phyloP scores from a whole-genome alignment of 441 rosid species.

The Pelargonium myrrhifolium region DNA sequence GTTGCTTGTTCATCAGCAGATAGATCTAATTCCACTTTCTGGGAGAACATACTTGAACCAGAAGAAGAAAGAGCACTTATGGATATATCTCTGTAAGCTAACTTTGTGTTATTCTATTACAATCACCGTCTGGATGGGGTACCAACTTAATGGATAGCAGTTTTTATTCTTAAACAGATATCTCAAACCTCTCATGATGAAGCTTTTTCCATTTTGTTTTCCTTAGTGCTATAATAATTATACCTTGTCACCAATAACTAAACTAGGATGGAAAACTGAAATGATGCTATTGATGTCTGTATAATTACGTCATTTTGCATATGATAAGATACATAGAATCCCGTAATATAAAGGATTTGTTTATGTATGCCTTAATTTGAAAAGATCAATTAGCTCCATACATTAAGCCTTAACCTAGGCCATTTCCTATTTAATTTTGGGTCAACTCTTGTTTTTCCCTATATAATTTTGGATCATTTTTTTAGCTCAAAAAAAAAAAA shows the following conservation, averaged over 20 bases:
- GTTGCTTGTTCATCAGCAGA: constrained; percentile 27
- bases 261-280: background rate
- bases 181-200: constrained; percentile 1
- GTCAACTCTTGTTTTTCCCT: too few relatives aligned
- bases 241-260: background rate
- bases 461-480: too few relatives aligned
- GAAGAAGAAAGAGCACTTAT: constrained; percentile 73
- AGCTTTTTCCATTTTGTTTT: background rate
- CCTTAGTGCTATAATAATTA: background rate
- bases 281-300: background rate
- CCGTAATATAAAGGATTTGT: too few relatives aligned
- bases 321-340: too few relatives aligned
- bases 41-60: constrained; percentile 65
- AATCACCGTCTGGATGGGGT: background rate
- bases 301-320: background rate
- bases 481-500: too few relatives aligned
- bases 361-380: too few relatives aligned
- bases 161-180: background rate
- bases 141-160: background rate
- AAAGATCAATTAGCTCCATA: too few relatives aligned
- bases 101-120: background rate
- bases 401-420: too few relatives aligned
- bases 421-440: too few relatives aligned
- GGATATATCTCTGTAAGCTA: constrained; percentile 46
- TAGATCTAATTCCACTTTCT: constrained; percentile 46